Evolutionary conservation across 1,139 yeast genomes (phyloP), one percentile per base, ranked within the genome.

Genomic region (Saccharomycopsis phalli): DNA sequence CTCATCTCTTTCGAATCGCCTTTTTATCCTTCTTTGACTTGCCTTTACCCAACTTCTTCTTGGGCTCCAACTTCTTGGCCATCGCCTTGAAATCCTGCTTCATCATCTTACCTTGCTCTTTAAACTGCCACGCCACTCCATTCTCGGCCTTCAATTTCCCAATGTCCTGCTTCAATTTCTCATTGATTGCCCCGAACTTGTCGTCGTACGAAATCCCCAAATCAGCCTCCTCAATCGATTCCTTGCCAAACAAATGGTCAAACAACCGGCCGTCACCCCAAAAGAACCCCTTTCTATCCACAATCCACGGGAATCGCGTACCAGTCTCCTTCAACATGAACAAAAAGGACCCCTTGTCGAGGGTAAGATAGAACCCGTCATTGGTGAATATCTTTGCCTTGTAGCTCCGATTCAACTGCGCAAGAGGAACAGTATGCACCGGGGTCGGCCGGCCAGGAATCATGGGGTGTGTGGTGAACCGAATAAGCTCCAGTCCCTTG

Each of bases 201-300:
- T 68, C 72, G 49, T 81, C 88, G 51, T 80, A 78, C 2, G 82
- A 76, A 43, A 79, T 66, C 1, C 91, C 91, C 35, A 74, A 76
- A 57, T 82, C 91, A 3, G 93, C 87, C 45, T 72, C 81, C 17
- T 77, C 81, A 18, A 83, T 56, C 1, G 83, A 61, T 55, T 83
- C 94, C 52, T 81, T 79, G 25, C 94, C 93, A 53, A 84, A 81
- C 22, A 84, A 54, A 42, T 75, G 73, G 58, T 84, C 95, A 60
- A 79, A 81, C 2, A 84, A 81, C 45, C 94, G 67, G 5, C 94
- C 95, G 57, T 84, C 94, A 26, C 91, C 86, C 94, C 94, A 84
- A 61, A 82, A 84, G 67, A 76, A 82, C 14, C 94, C 94, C 53
- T 76, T 79, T 49, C 95, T 67, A 56, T 84, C 94, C 18, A 83